Evolutionary conservation across 805 yeast genomes (phyloP).

Genomic region (Yarrowia sp.): DNA sequence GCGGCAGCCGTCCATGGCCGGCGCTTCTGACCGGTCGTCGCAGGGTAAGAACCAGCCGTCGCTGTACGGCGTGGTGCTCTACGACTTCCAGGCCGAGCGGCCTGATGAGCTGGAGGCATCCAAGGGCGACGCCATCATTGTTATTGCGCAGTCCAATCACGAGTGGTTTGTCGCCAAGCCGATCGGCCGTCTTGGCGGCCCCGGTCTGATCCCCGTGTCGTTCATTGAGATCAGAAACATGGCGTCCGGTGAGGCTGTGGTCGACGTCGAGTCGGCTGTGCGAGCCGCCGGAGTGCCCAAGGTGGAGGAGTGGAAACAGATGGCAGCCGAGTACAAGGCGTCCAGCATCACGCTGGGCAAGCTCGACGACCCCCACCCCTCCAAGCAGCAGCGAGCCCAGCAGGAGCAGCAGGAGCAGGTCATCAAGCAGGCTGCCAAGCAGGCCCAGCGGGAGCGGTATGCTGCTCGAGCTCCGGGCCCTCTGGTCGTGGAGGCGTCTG

Average conservation of each 20-base stretch:
- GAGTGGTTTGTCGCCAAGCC: slow-evolving; percentile 99
- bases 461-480: slow-evolving; percentile 37
- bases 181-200: slow-evolving; percentile 92
- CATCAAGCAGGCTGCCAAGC: slow-evolving; percentile 30
- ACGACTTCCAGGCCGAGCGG: slow-evolving; percentile 82
- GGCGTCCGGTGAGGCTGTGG: slow-evolving; percentile 64
- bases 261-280: slow-evolving; percentile 65
- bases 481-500: slow-evolving; percentile 67
- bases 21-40: slow-evolving; percentile 23
- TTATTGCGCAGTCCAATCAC: slow-evolving; percentile 93
- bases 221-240: slow-evolving; percentile 88
- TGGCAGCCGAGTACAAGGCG: slow-evolving; percentile 91
- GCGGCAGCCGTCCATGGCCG: slow-evolving; percentile 20
- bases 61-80: slow-evolving; percentile 83
- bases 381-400: slow-evolving; percentile 34
- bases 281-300: slow-evolving; percentile 77
- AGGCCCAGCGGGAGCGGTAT: slow-evolving; percentile 32
- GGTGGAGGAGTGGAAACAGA: slow-evolving; percentile 93
- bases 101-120: slow-evolving; percentile 83
- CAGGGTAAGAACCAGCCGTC: slow-evolving; percentile 48
- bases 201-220: slow-evolving; percentile 92
- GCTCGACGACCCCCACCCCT: slow-evolving; percentile 52
- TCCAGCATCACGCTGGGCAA: slow-evolving; percentile 72
- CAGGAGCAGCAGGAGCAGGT: slow-evolving; percentile 36
- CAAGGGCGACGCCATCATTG: slow-evolving; percentile 87